Percentiles rank a stretch among this genome's conserved stretches.
phyloP scores from a whole-genome alignment of 371 early-diverging fungal species.

The Fennellomyces sp. region DNA sequence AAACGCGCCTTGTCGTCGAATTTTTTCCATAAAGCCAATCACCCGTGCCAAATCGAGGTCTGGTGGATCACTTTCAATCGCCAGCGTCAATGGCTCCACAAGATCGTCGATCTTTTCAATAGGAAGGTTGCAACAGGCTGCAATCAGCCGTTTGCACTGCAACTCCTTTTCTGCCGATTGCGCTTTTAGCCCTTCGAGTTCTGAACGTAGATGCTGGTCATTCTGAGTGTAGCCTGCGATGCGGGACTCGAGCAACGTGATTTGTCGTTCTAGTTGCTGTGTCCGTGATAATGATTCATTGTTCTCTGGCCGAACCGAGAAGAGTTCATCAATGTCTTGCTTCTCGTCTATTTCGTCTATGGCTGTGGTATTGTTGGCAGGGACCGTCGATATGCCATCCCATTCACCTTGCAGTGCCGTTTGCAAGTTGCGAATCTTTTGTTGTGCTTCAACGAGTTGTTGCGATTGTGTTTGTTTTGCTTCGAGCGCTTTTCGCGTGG shows the following conservation, averaged over 20 bases:
- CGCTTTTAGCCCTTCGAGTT: slow-evolving; percentile 34
- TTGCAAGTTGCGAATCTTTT: slow-evolving; percentile 55
- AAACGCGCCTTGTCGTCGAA: slow-evolving; percentile 37
- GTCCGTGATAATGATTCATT: slow-evolving; percentile 6
- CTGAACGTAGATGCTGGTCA: slow-evolving; percentile 42
- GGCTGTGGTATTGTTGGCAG: neutral
- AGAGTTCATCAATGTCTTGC: slow-evolving; percentile 15
- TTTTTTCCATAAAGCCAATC: slow-evolving; percentile 58
- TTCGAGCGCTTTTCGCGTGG: slow-evolving; percentile 43
- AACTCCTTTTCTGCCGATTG: slow-evolving; percentile 53
- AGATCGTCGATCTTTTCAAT: slow-evolving; percentile 67
- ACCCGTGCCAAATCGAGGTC: slow-evolving; percentile 56
- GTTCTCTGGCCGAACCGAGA: neutral
- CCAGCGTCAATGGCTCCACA: slow-evolving; percentile 63
- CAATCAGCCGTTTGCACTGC: slow-evolving; percentile 70
- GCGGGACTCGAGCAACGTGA: slow-evolving; percentile 41
- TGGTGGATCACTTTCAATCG: slow-evolving; percentile 74
- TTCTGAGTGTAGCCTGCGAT: slow-evolving; percentile 46
- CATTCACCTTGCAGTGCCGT: slow-evolving; percentile 33
- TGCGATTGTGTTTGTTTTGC: slow-evolving; percentile 25
- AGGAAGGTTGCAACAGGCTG: slow-evolving; percentile 68
- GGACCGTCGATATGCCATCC: slow-evolving; percentile 9
- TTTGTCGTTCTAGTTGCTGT: slow-evolving; percentile 29
- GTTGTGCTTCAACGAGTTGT: slow-evolving; percentile 60
- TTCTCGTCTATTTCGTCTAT: slow-evolving; percentile 11